phyloP scores from a whole-genome alignment of 164 flowering plant genomes.

The Berberis thunbergii region DNA sequence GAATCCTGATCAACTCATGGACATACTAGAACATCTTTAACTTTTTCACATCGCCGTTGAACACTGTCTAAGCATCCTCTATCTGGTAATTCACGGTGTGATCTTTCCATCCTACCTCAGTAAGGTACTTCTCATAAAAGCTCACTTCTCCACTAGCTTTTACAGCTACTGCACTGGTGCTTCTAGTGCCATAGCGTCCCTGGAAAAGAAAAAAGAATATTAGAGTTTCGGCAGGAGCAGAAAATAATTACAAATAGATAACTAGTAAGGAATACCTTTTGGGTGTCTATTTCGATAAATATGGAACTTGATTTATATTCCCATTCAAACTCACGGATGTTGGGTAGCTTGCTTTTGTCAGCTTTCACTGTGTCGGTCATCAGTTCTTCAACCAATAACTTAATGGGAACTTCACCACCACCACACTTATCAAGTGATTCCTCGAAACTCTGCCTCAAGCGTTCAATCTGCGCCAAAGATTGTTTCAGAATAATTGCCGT shows the following conservation, averaged over 20 bases:
- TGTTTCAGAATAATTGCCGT: no score
- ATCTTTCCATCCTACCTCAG: constrained; percentile 49
- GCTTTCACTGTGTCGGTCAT: constrained; percentile 45
- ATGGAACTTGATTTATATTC: constrained; percentile 38
- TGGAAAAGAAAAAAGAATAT: constrained; percentile 9
- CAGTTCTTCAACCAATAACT: constrained; percentile 32
- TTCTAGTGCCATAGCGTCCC: constrained; percentile 69
- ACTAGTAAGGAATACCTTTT: constrained; percentile 26
- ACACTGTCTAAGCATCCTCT: neutral
- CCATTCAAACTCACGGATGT: constrained; percentile 39
- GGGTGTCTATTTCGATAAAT: constrained; percentile 45
- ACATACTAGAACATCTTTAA: no score
- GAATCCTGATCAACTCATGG: no score
- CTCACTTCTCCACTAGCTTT: constrained; percentile 35
- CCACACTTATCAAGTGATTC: constrained; percentile 24
- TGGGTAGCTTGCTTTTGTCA: constrained; percentile 33
- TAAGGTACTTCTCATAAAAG: constrained; percentile 62
- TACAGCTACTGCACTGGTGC: constrained; percentile 45
- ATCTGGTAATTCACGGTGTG: constrained; percentile 27
- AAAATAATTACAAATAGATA: neutral
- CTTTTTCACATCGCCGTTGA: no score
- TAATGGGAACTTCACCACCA: constrained; percentile 19
- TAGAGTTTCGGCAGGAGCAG: neutral
- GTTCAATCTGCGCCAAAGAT: constrained; percentile 21
- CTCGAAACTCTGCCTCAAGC: constrained; percentile 30